Evolutionary conservation across 2,329 filamentous ascomycete genomes (phyloP).

Genomic region (Claviceps sp.): DNA sequence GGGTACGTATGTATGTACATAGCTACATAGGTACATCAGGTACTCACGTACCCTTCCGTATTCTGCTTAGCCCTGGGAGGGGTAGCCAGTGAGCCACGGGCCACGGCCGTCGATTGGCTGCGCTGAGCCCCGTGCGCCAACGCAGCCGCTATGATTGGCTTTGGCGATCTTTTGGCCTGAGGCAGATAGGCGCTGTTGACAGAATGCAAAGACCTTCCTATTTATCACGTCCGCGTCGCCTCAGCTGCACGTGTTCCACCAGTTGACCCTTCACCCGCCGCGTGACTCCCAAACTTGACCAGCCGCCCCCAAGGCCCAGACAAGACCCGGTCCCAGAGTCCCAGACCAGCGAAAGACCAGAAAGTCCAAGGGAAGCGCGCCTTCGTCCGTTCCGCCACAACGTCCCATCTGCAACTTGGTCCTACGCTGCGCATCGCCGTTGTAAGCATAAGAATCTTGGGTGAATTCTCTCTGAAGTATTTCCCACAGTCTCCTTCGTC

Average conservation of each 20-base stretch:
- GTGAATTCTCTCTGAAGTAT: neutral
- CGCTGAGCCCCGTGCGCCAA: neutral
- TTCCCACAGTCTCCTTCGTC: neutral
- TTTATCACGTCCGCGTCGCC: slow-evolving; percentile 6
- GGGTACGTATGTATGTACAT: too few species aligned
- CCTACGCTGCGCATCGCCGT: slow-evolving; percentile 7
- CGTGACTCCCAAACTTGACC: slow-evolving; percentile 8
- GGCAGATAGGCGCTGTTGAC: slow-evolving; percentile 2
- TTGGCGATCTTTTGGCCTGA: neutral
- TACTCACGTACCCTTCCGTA: neutral
- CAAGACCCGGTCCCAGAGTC: neutral
- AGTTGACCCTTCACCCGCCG: slow-evolving; percentile 5
- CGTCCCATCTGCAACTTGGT: slow-evolving; percentile 3
- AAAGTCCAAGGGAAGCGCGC: neutral
- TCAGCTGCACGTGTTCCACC: slow-evolving; percentile 9
- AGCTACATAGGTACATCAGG: neutral
- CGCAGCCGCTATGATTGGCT: slow-evolving; percentile 4
- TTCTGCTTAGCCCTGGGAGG: neutral
- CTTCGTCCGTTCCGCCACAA: slow-evolving; percentile 2
- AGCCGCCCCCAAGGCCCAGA: slow-evolving; percentile 1
- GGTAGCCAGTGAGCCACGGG: too few species aligned
- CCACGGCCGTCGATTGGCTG: slow-evolving; percentile 4
- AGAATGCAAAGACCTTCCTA: neutral
- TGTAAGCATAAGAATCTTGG: slow-evolving; percentile 15
- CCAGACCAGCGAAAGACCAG: neutral